These are phyloP conservation scores for Syzygium malaccense DNA, from an alignment of 441 rosid species.

Conservation along the genomic window DNA sequence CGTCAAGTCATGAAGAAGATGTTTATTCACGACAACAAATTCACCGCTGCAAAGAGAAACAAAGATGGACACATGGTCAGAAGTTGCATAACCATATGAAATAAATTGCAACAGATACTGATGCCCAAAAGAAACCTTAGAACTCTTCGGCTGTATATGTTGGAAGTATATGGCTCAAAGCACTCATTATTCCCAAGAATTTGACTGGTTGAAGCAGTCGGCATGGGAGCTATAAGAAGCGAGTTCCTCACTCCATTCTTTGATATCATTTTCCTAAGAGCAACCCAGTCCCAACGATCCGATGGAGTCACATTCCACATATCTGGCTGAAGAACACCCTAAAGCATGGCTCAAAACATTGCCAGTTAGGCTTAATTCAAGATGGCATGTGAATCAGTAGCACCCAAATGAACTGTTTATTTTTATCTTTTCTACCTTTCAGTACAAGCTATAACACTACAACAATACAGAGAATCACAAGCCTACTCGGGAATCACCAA, in stretches of 20 bases:
- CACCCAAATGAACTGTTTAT: not conserved
- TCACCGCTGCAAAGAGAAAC: conserved; percentile 52
- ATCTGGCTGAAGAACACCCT: conserved; percentile 91
- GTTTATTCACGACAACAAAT: conserved; percentile 93
- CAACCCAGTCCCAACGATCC: conserved; percentile 64
- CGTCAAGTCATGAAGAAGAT: conserved; percentile 84
- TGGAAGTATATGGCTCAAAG: conserved; percentile 90
- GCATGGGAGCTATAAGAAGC: conserved; percentile 88
- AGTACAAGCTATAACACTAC: not conserved
- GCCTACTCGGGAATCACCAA: not conserved
- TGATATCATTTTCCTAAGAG: conserved; percentile 47
- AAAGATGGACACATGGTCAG: not conserved
- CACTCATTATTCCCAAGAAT: conserved; percentile 93
- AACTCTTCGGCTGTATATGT: conserved; percentile 85
- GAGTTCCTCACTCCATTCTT: conserved; percentile 79
- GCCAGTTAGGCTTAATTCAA: not conserved
- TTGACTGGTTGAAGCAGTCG: conserved; percentile 96
- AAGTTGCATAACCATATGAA: not conserved
- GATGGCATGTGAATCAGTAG: not conserved
- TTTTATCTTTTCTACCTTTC: not conserved
- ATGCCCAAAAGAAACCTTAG: conserved; percentile 39
- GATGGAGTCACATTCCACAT: conserved; percentile 87
- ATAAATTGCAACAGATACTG: not conserved
- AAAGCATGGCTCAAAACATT: not conserved
- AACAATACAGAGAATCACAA: not conserved